Base-by-base conservation (phyloP, 257 asterid genomes). In the Gynochthodes officinalis region DNA sequence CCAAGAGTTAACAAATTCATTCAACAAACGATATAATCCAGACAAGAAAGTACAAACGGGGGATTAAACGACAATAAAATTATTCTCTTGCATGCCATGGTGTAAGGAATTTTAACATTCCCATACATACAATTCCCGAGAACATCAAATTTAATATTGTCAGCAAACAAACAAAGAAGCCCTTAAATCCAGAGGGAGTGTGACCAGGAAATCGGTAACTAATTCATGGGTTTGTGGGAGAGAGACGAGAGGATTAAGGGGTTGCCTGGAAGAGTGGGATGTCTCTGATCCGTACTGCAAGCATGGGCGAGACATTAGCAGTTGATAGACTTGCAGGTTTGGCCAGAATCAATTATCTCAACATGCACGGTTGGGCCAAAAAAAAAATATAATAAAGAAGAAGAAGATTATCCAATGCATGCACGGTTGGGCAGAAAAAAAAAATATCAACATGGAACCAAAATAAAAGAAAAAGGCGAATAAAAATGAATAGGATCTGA, bases 221-320 rank as follows among this genome's bases (percentile, higher is more conserved):
- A 58, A 73, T 76, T 77, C 39, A n/a, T n/a, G n/a, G n/a, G n/a
- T n/a, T n/a, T 71, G 35, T 73, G 82, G 71, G 70, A 1, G 53
- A 42, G 75, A 58, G 78, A 75, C 14, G 57, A 66, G 21, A 46
- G 27, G 64, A 57, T 50, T 75, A 70, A 21, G 77, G 76, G 46
- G 63, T 72, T 23, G 67, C 1, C 2, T 7, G 76, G 61, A 42
- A 62, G 72, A 68, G 69, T 76, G 79, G 59, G 67, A 37, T 64
- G 33, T 66, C 75, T n/a, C n/a, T 66, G 84, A 78, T 78, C 81
- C 88, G 81, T 76, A 73, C 88, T 78, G 84, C 55, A n/a, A n/a
- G n/a, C n/a, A n/a, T n/a, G n/a, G n/a, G n/a, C n/a, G n/a, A n/a
- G n/a, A n/a, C n/a, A n/a, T n/a, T n/a, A n/a, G n/a, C n/a, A n/a